A percentile compares a stretch with the other conserved stretches of the same genome.
Conservation (phyloP, 208 protist genomes). For the Trypanosoma congolense region DNA sequence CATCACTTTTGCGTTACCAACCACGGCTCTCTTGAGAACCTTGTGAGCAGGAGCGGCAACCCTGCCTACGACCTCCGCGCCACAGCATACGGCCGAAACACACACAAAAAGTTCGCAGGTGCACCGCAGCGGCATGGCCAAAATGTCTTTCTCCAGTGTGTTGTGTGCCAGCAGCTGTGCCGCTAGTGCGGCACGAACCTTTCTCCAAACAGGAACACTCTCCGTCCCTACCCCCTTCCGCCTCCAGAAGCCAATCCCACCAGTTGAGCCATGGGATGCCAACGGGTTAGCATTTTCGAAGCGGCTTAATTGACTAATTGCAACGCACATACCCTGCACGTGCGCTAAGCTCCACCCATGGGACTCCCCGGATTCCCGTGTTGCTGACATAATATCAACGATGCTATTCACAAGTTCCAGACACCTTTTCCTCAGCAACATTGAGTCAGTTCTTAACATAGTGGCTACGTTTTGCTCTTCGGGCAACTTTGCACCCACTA, state of each 20-base stretch:
- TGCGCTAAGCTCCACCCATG: slow-evolving; percentile 7
- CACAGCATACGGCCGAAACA: slow-evolving; percentile 14
- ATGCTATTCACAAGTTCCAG: slow-evolving; percentile 9
- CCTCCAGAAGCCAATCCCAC: slow-evolving; percentile 11
- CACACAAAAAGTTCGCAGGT: slow-evolving; percentile 8
- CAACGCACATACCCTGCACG: slow-evolving; percentile 15
- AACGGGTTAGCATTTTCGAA: slow-evolving; percentile 6
- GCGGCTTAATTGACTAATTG: slow-evolving; percentile 2
- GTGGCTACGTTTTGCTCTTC: neutral
- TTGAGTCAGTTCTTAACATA: slow-evolving; percentile 11
- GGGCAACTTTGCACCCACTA: slow-evolving; percentile 20
- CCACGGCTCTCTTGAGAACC: slow-evolving; percentile 11
- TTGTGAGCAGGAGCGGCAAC: slow-evolving; percentile 14
- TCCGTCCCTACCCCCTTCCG: neutral
- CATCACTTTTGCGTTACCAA: slow-evolving; percentile 9
- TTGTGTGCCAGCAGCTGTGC: slow-evolving; percentile 1
- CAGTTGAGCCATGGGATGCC: neutral
- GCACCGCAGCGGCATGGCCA: slow-evolving; percentile 11
- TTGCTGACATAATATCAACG: neutral
- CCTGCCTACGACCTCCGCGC: slow-evolving; percentile 9
- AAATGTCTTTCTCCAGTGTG: neutral
- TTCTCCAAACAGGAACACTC: neutral
- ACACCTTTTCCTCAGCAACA: slow-evolving; percentile 14
- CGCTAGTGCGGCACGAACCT: slow-evolving; percentile 5
- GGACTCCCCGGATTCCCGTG: neutral